Evolutionary conservation across 2,329 filamentous ascomycete genomes (phyloP).

Genomic region (Exophiala phaeomuriformis): DNA sequence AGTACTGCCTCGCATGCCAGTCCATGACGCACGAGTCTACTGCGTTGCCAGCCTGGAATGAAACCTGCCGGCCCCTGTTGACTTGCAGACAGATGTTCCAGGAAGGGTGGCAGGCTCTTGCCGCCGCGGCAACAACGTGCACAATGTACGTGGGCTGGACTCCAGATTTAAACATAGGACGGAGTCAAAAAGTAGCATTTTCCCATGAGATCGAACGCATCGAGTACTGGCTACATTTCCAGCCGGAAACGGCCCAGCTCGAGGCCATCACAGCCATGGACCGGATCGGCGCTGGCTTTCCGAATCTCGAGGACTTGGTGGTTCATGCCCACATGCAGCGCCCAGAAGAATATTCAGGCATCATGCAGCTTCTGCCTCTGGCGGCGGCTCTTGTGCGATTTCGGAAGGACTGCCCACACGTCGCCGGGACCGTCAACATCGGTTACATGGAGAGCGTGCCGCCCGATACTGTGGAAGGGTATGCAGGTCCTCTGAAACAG

Average conservation of each 20-base stretch:
- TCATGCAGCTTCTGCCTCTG: conserved; percentile 5
- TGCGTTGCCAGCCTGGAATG: not conserved
- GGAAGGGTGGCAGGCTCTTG: conserved; percentile 9
- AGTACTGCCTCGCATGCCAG: conserved; percentile 5
- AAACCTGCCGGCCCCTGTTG: conserved; percentile 10
- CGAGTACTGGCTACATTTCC: conserved; percentile 9
- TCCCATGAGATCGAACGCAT: conserved; percentile 3
- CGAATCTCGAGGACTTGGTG: conserved; percentile 3
- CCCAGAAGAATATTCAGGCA: conserved; percentile 8
- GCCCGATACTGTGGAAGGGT: too few species aligned
- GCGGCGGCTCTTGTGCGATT: conserved; percentile 10
- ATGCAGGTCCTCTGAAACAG: too few species aligned
- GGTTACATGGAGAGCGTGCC: conserved; percentile 2
- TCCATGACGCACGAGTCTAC: not conserved
- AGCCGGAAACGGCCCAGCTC: conserved; percentile 6
- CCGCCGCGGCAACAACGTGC: not conserved
- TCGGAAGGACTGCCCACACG: not conserved
- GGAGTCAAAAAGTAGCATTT: not conserved
- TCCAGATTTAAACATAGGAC: not conserved
- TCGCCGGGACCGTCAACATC: conserved; percentile 6
- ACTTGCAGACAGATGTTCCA: conserved; percentile 17
- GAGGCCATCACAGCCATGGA: conserved; percentile 3
- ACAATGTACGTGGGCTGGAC: conserved; percentile 5
- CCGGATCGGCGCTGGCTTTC: conserved; percentile 3
- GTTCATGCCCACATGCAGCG: conserved; percentile 17